A percentile compares a stretch with the other conserved stretches of the same genome.
These are phyloP conservation scores for Lophium mytilinum DNA, from an alignment of 495 filamentous ascomycete genomes.

Conservation along the genomic window DNA sequence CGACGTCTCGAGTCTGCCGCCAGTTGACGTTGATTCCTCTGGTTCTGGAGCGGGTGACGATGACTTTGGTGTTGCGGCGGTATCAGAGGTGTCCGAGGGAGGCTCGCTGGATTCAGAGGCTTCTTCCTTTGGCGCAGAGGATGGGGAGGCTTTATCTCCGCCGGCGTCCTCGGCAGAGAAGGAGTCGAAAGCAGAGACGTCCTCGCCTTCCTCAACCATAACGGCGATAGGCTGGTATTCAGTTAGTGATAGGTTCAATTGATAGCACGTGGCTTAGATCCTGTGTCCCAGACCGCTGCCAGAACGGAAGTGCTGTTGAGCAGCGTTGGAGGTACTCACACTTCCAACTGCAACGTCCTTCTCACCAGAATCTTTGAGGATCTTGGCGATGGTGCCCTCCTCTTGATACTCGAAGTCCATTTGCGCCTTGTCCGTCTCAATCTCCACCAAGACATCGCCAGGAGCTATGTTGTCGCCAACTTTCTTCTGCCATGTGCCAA, in stretches of 20 bases:
- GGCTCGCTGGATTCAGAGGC: constrained; percentile 51
- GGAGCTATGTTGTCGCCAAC: constrained; percentile 78
- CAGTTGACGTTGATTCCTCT: constrained; percentile 64
- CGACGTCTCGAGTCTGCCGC: constrained; percentile 70
- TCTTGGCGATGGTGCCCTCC: constrained; percentile 90
- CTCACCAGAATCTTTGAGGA: constrained; percentile 85
- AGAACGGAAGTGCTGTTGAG: neutral
- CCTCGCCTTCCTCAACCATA: constrained; percentile 81
- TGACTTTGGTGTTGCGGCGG: constrained; percentile 45
- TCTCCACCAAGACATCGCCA: constrained; percentile 97
- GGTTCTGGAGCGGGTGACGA: constrained; percentile 38
- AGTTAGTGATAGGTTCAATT: constrained; percentile 30
- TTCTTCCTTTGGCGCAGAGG: constrained; percentile 57
- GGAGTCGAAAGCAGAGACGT: constrained; percentile 76
- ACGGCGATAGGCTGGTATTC: constrained; percentile 80
- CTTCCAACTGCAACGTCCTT: constrained; percentile 94
- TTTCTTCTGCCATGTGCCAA: constrained; percentile 97
- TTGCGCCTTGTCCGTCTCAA: constrained; percentile 99
- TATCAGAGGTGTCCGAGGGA: constrained; percentile 44
- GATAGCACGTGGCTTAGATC: neutral
- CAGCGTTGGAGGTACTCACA: constrained; percentile 43
- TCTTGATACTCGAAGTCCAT: constrained; percentile 99
- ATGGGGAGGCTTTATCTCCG: constrained; percentile 59
- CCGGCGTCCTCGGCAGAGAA: constrained; percentile 89
- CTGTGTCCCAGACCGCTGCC: neutral